Evolutionary conservation across 805 yeast genomes (phyloP).

Genomic region (Candida ficus): DNA sequence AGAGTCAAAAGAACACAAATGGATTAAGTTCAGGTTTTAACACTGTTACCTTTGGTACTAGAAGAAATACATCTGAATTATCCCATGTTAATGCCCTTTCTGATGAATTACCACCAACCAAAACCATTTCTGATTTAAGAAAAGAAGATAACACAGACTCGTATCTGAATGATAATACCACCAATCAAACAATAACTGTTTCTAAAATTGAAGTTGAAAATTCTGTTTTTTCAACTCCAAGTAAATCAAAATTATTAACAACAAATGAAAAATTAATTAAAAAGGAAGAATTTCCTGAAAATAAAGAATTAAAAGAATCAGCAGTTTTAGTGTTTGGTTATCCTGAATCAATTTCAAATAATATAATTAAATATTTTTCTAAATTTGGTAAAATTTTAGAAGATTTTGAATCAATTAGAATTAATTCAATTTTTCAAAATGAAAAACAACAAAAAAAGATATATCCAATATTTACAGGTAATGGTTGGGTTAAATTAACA

Average conservation of each 20-base stretch:
- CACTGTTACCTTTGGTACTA: conserved; percentile 34
- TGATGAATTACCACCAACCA: conserved; percentile 37
- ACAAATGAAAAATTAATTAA: conserved; percentile 1
- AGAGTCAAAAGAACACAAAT: conserved; percentile 10
- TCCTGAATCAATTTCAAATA: conserved; percentile 66
- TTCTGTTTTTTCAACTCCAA: conserved; percentile 18
- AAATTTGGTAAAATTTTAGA: conserved; percentile 80
- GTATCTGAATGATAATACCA: conserved; percentile 13
- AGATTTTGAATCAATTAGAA: conserved; percentile 48
- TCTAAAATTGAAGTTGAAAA: not conserved
- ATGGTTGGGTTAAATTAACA: conserved; percentile 88
- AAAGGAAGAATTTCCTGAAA: too few relatives aligned
- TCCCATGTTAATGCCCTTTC: conserved; percentile 29
- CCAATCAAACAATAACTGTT: not conserved
- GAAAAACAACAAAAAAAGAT: conserved; percentile 23
- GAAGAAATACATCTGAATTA: conserved; percentile 21
- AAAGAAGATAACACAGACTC: conserved; percentile 29
- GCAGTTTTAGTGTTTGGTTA: conserved; percentile 87
- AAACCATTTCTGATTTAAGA: conserved; percentile 36
- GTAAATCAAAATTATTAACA: conserved; percentile 9
- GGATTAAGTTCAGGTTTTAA: conserved; percentile 29
- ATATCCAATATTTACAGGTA: conserved; percentile 76
- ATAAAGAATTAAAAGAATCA: conserved; percentile 33
- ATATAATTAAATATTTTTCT: conserved; percentile 65
- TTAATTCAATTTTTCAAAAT: conserved; percentile 21